Evolutionary conservation across 139 green algal species (phyloP).

Genomic region (Tetradesmus lagerheimii): DNA sequence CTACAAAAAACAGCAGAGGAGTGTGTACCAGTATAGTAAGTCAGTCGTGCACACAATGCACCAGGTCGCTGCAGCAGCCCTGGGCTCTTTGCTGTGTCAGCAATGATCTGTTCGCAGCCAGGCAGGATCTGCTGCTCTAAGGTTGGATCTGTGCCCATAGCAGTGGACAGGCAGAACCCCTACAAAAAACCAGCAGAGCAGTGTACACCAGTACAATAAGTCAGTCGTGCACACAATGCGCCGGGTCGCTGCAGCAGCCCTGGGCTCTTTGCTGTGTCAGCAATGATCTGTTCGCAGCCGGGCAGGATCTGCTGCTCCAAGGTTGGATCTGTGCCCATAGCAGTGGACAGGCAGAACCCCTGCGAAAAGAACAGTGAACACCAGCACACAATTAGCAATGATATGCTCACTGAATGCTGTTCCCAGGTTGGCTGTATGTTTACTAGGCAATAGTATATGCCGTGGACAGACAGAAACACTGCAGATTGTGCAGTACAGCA

Average conservation of each 20-base stretch:
- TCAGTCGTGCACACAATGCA: not conserved
- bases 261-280: not conserved
- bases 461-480: too few relatives aligned
- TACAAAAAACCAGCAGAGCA: not conserved
- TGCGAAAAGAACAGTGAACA: not conserved
- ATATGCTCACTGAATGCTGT: not conserved
- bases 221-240: not conserved
- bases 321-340: not conserved
- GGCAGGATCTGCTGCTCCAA: not conserved
- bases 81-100: not conserved
- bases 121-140: not conserved
- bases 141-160: not conserved
- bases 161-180: not conserved
- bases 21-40: not conserved
- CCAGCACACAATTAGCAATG: not conserved
- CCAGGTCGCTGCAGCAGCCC: slow-evolving; percentile 22
- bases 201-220: not conserved
- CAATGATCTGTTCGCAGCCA: not conserved
- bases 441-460: too few relatives aligned
- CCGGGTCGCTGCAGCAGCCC: too few relatives aligned
- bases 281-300: slow-evolving; percentile 23
- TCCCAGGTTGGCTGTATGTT: too few relatives aligned
- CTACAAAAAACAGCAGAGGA: not conserved
- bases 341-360: slow-evolving; percentile 19
- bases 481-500: too few relatives aligned